Percentiles rank a stretch among this genome's conserved stretches.
Evolutionary conservation across 2,329 filamentous ascomycete species (phyloP).

Genomic region (Coccinonectria pachysandricola): DNA sequence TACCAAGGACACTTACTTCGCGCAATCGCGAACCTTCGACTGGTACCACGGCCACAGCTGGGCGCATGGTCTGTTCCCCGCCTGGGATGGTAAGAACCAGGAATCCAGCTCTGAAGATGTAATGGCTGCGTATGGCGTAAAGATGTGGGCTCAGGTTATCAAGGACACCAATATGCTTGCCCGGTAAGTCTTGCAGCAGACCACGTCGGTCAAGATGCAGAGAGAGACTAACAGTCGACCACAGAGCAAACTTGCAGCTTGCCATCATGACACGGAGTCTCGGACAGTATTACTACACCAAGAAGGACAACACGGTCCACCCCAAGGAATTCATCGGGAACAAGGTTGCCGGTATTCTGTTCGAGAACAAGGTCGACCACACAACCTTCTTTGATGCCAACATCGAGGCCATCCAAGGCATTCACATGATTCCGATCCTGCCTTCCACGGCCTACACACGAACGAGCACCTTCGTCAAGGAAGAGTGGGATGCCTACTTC

Average conservation of each 20-base stretch:
- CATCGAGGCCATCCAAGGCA: conserved; percentile 63
- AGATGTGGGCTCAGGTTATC: conserved; percentile 81
- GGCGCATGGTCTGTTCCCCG: conserved; percentile 70
- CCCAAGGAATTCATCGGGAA: conserved; percentile 72
- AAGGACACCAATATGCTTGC: conserved; percentile 74
- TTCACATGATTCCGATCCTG: conserved; percentile 73
- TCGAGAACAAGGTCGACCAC: conserved; percentile 94
- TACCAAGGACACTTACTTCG: conserved; percentile 61
- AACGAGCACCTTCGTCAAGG: conserved; percentile 55
- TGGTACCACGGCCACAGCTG: conserved; percentile 94
- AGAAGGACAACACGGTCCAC: conserved; percentile 55
- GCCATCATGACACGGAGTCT: conserved; percentile 65
- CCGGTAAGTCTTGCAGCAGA: conserved; percentile 44
- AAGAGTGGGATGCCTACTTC: conserved; percentile 82
- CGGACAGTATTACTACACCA: conserved; percentile 74
- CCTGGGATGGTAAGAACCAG: conserved; percentile 66
- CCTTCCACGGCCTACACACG: conserved; percentile 60
- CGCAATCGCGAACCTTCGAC: conserved; percentile 75
- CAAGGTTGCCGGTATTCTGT: conserved; percentile 61
- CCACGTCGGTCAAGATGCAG: no score
- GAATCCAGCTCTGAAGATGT: conserved; percentile 87
- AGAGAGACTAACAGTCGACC: no score
- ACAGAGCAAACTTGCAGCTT: conserved; percentile 69
- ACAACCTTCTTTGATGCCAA: conserved; percentile 77
- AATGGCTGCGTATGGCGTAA: conserved; percentile 77